These are phyloP conservation scores for Trichosporon ovoides DNA, from an alignment of 1,284 basidiomycete genomes.

Conservation along the genomic window DNA sequence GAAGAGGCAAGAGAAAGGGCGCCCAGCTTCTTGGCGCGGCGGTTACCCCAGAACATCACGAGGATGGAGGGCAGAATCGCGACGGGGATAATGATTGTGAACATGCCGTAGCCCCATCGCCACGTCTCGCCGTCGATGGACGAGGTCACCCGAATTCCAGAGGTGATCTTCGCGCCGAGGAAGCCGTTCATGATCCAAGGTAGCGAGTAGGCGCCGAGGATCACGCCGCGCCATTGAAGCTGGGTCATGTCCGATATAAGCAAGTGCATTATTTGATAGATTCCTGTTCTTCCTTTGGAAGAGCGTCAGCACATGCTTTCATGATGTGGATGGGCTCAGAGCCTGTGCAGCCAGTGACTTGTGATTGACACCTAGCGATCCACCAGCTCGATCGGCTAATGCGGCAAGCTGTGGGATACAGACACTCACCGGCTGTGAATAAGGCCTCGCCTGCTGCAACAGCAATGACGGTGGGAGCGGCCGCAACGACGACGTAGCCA, in stretches of 20 bases:
- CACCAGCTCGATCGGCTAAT: too few species aligned
- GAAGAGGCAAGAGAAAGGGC: slow-evolving; percentile 35
- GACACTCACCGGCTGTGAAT: slow-evolving; percentile 29
- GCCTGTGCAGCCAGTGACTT: too few species aligned
- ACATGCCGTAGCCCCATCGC: slow-evolving; percentile 59
- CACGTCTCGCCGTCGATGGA: slow-evolving; percentile 43
- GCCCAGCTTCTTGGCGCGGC: slow-evolving; percentile 41
- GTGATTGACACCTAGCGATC: too few species aligned
- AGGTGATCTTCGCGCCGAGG: slow-evolving; percentile 50
- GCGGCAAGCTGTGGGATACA: too few species aligned
- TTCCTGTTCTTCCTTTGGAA: slow-evolving; percentile 28
- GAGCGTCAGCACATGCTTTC: too few species aligned
- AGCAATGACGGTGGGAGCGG: slow-evolving; percentile 28
- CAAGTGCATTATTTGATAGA: slow-evolving; percentile 23
- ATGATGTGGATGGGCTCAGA: too few species aligned
- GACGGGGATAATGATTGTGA: slow-evolving; percentile 24
- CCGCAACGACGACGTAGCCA: slow-evolving; percentile 39
- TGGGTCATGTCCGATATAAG: slow-evolving; percentile 64
- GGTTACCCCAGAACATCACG: slow-evolving; percentile 46
- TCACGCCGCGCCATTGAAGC: slow-evolving; percentile 68
- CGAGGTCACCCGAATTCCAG: slow-evolving; percentile 52
- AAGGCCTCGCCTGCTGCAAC: slow-evolving; percentile 40
- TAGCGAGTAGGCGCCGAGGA: slow-evolving; percentile 62
- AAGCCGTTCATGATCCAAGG: slow-evolving; percentile 53
- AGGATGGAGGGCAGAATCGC: slow-evolving; percentile 30